phyloP scores from a whole-genome alignment of 768 basidiomycete species.

The Lentinula boryana region DNA sequence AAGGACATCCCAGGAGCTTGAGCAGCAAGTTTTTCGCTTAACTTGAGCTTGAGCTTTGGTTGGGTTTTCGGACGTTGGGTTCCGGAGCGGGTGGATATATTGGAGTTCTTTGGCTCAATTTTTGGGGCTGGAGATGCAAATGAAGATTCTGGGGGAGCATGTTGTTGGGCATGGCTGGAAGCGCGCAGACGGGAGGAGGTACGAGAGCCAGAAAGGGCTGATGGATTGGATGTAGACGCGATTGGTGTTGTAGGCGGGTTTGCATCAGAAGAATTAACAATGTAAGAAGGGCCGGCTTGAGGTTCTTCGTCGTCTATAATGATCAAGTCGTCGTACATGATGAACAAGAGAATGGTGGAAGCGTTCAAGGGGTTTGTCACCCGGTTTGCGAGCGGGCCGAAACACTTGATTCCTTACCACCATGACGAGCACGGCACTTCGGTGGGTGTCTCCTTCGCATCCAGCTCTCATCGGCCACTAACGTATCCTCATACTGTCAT shows the following conservation, averaged over 20 bases:
- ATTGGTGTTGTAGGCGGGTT: neutral
- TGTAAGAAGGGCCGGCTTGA: slow-evolving; percentile 1
- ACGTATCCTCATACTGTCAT: neutral
- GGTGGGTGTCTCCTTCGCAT: slow-evolving; percentile 22
- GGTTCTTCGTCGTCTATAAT: slow-evolving; percentile 6
- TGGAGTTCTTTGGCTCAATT: slow-evolving; percentile 15
- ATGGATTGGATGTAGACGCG: neutral
- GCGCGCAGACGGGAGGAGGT: slow-evolving; percentile 5
- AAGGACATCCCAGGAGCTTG: slow-evolving; percentile 85
- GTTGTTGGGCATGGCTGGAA: neutral
- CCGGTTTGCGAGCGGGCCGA: neutral
- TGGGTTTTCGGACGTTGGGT: slow-evolving; percentile 41
- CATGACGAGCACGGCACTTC: slow-evolving; percentile 32
- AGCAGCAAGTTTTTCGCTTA: slow-evolving; percentile 77
- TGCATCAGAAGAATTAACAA: neutral
- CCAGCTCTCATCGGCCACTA: neutral
- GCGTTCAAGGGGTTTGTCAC: neutral
- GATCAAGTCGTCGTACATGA: slow-evolving; percentile 5
- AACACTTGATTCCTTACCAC: slow-evolving; percentile 6
- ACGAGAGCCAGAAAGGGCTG: neutral
- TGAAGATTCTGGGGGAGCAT: neutral
- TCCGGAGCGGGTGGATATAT: slow-evolving; percentile 56
- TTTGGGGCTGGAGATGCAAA: neutral
- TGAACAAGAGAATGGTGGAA: neutral
- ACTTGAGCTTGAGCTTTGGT: slow-evolving; percentile 84